Conservation (phyloP, 352 stramenopile genomes). For the Globisporangium cylindrosporum region DNA sequence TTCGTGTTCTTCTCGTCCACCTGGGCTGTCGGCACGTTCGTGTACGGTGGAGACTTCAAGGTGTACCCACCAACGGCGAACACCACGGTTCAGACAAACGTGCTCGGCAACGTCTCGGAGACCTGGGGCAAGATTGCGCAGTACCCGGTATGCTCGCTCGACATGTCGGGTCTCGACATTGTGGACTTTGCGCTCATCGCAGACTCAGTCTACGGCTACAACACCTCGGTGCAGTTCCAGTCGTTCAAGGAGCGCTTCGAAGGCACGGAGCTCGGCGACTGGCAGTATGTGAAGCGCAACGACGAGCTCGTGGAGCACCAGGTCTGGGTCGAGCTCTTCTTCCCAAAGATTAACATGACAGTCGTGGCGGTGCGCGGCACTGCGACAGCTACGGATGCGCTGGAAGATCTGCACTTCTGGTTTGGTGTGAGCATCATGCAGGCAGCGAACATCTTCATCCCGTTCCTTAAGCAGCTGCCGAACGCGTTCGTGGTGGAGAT, state of each 20-base stretch:
- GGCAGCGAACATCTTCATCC: slow-evolving; percentile 79
- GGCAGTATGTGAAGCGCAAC: slow-evolving; percentile 72
- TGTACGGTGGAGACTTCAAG: slow-evolving; percentile 81
- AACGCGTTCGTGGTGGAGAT: slow-evolving; percentile 76
- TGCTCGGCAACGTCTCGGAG: slow-evolving; percentile 27
- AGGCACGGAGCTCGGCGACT: slow-evolving; percentile 70
- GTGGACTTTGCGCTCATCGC: slow-evolving; percentile 86
- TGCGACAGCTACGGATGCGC: slow-evolving; percentile 74
- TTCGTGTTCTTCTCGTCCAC: slow-evolving; percentile 88
- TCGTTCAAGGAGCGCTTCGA: slow-evolving; percentile 82
- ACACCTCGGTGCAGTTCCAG: slow-evolving; percentile 68
- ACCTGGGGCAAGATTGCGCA: slow-evolving; percentile 58
- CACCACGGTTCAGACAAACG: slow-evolving; percentile 12
- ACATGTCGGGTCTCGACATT: slow-evolving; percentile 60
- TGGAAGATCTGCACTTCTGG: slow-evolving; percentile 87
- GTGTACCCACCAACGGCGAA: slow-evolving; percentile 52
- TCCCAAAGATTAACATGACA: slow-evolving; percentile 81
- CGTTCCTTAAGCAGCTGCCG: slow-evolving; percentile 84
- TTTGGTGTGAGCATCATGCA: slow-evolving; percentile 88
- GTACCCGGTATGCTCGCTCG: slow-evolving; percentile 78
- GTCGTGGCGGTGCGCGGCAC: slow-evolving; percentile 82
- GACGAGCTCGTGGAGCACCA: slow-evolving; percentile 64
- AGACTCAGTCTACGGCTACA: slow-evolving; percentile 77
- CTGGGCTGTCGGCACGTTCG: slow-evolving; percentile 85
- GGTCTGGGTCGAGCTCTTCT: slow-evolving; percentile 85